phyloP scores from a whole-genome alignment of 1,284 basidiomycete genomes.

The Fomitopsis schrenkii region DNA sequence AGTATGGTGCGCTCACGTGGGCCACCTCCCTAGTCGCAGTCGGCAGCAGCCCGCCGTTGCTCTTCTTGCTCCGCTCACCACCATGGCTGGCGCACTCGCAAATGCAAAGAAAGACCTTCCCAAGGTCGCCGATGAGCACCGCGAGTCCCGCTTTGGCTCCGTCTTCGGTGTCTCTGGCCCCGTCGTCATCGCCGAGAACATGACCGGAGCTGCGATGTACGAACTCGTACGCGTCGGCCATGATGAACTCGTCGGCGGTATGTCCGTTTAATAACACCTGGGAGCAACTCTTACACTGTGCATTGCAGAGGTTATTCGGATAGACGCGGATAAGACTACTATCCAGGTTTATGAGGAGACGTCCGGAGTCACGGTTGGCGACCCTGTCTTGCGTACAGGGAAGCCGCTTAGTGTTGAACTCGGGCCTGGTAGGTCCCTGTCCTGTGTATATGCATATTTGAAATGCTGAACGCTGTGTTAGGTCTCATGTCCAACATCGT shows the following conservation, averaged over 20 bases:
- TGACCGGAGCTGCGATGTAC: slow-evolving; percentile 96
- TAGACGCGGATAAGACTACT: slow-evolving; percentile 94
- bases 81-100: slow-evolving; percentile 88
- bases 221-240: slow-evolving; percentile 95
- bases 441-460: not conserved
- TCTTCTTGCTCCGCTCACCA: slow-evolving; percentile 17
- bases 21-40: not conserved
- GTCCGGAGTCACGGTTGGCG: slow-evolving; percentile 95
- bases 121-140: slow-evolving; percentile 87
- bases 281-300: not conserved
- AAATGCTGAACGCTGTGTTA: slow-evolving; percentile 25
- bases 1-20: not conserved
- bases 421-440: slow-evolving; percentile 71
- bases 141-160: slow-evolving; percentile 84
- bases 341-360: slow-evolving; percentile 99
- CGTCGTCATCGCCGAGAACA: slow-evolving; percentile 96
- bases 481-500: slow-evolving; percentile 98
- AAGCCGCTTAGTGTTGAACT: slow-evolving; percentile 98
- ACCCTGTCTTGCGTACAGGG: slow-evolving; percentile 95
- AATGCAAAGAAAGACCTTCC: slow-evolving; percentile 85
- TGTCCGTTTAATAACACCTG: slow-evolving; percentile 16
- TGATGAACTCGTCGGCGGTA: slow-evolving; percentile 94
- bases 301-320: slow-evolving; percentile 88
- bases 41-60: not conserved
- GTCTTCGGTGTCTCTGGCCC: slow-evolving; percentile 96